Evolutionary conservation across 2,329 filamentous ascomycete genomes (phyloP), one percentile per base, ranked within the genome.

Genomic region (Periconia macrospinosa): DNA sequence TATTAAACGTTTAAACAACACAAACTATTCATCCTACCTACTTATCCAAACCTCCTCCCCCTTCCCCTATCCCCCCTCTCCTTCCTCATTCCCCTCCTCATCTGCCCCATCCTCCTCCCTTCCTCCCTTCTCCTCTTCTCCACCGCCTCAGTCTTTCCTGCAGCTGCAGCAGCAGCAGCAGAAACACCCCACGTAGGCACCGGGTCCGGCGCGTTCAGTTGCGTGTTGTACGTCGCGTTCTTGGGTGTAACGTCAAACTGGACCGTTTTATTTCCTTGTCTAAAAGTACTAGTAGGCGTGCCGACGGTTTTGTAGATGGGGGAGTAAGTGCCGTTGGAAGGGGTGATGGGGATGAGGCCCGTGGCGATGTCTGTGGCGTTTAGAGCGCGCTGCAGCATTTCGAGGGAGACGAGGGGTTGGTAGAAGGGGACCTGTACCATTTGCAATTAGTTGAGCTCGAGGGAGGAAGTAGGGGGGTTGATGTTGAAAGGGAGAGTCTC

Each of bases 331-430:
- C 47, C 55, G 33, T 37, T 37, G 33, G 33, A 37, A 13, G 43
- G 18, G 6, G 55, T 53, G 0, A 67, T 56, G 37, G 63, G 61
- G 30, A 60, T 49, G 42, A 64, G 61, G 10, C 82, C 82, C 1
- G 79, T 81, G 19, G 78, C 79, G 50, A 86, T 73, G 50, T 84
- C 81, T 18, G 72, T 65, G n/a, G 78, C 75, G 11, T 63, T 59
- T 52, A 84, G 68, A 11, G 76, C 77, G 13, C 81, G 75, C 66
- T 78, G 71, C 57, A 83, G 81, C 54, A 83, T 72, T 55, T 78
- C 76, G 13, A 82, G 68, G 8, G 80, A 68, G 13, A 75, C 77
- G 30, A 79, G 69, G 3, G 77, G 83, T 62, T 83, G 81, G 65
- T 84, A 84, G 64, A 82, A 83, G 0, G 81, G 81, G 23, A 27